Conservation (phyloP, 495 filamentous ascomycete genomes). For the Trichocladium antarcticum region DNA sequence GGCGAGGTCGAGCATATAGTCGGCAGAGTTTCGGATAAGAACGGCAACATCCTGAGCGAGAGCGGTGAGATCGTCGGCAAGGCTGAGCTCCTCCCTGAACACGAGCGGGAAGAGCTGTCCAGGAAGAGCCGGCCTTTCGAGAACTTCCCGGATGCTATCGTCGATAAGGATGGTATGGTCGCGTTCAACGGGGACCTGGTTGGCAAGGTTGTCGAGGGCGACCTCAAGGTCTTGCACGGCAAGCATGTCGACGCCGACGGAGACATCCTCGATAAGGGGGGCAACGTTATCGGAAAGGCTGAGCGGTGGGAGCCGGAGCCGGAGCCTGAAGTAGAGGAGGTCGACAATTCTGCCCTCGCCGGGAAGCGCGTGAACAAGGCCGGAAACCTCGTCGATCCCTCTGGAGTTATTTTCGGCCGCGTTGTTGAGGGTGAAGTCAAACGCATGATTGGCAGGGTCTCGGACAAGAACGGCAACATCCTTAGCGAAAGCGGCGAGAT, state of each 20-base stretch:
- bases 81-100: slow-evolving; percentile 60
- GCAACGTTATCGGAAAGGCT: slow-evolving; percentile 68
- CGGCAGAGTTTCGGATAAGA: slow-evolving; percentile 70
- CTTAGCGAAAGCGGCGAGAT: slow-evolving; percentile 66
- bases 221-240: slow-evolving; percentile 60
- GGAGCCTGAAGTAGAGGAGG: slow-evolving; percentile 34
- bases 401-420: slow-evolving; percentile 61
- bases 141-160: slow-evolving; percentile 56
- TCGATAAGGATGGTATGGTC: slow-evolving; percentile 60
- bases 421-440: slow-evolving; percentile 62
- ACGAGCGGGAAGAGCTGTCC: slow-evolving; percentile 53
- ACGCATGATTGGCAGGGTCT: slow-evolving; percentile 65
- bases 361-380: slow-evolving; percentile 80
- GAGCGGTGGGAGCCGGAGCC: slow-evolving; percentile 60
- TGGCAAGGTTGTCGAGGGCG: slow-evolving; percentile 65
- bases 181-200: slow-evolving; percentile 55
- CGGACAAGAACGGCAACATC: slow-evolving; percentile 68
- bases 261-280: slow-evolving; percentile 69
- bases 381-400: slow-evolving; percentile 68
- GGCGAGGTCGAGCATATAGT: slow-evolving; percentile 59
- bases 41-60: slow-evolving; percentile 69
- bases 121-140: slow-evolving; percentile 63
- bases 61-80: slow-evolving; percentile 62
- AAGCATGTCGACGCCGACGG: slow-evolving; percentile 71
- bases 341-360: slow-evolving; percentile 58